Evolutionary conservation across 2,329 filamentous ascomycete genomes (phyloP).

Genomic region (Fusarium vanettenii): DNA sequence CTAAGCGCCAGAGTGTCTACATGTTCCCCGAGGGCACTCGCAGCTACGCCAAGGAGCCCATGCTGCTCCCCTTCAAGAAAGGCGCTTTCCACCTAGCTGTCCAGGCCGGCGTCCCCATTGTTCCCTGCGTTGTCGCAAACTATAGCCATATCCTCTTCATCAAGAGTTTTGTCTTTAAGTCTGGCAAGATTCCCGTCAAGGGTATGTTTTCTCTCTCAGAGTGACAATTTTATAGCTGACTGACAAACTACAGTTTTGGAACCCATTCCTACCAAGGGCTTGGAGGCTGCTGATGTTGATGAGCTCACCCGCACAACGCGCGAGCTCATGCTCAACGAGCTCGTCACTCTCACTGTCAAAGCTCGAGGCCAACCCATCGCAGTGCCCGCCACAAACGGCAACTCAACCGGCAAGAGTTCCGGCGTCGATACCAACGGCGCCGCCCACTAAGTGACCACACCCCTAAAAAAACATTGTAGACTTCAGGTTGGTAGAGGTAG

Average conservation of each 20-base stretch:
- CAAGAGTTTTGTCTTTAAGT: slow-evolving; percentile 72
- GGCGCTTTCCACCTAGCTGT: slow-evolving; percentile 97
- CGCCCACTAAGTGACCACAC: slow-evolving; percentile 46
- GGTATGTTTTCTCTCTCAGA: slow-evolving; percentile 58
- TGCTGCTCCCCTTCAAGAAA: slow-evolving; percentile 96
- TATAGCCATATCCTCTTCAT: slow-evolving; percentile 79
- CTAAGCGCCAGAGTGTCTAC: slow-evolving; percentile 79
- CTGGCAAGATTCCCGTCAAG: slow-evolving; percentile 80
- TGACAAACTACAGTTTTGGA: slow-evolving; percentile 70
- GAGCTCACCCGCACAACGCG: slow-evolving; percentile 74
- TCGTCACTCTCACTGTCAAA: slow-evolving; percentile 65
- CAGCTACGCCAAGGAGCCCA: slow-evolving; percentile 85
- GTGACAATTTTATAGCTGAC: neutral
- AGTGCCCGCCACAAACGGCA: slow-evolving; percentile 41
- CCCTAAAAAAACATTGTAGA: slow-evolving; percentile 2
- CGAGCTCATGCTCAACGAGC: slow-evolving; percentile 80
- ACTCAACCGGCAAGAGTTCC: slow-evolving; percentile 44
- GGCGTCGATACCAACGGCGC: slow-evolving; percentile 56
- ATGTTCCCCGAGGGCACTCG: slow-evolving; percentile 95
- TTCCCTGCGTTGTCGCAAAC: slow-evolving; percentile 85
- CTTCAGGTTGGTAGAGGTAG: neutral
- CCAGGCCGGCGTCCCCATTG: slow-evolving; percentile 91
- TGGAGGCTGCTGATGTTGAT: slow-evolving; percentile 83
- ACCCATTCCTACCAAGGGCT: slow-evolving; percentile 80
- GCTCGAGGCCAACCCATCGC: slow-evolving; percentile 56